Base-by-base conservation (phyloP, 192 early-diverging fungal genomes). In the Rhizophlyctis rosea region DNA sequence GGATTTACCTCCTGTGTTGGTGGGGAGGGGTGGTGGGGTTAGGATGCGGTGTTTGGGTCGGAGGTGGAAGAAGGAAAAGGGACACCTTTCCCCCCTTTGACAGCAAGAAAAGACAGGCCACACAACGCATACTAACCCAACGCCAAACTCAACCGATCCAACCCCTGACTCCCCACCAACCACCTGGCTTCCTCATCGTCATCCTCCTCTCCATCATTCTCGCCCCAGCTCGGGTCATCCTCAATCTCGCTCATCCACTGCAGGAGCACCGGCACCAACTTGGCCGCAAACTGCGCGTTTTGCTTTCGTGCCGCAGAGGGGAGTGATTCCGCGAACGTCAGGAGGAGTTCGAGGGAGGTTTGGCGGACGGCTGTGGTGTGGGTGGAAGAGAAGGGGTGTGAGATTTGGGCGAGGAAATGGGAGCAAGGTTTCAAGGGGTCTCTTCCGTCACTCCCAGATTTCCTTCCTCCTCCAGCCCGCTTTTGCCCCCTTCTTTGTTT, bases 171-270 rank as follows among this genome's bases (percentile, higher is more conserved):
- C 59, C 87, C 97, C 73, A 92, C 85, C 47, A 91, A 90, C 66
- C 91, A 83, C 68, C 92, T 85, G 61, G 89, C 88, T 35, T 94
- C 94, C 61, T 86, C 87, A 68, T 96, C 94, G 63, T 91, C 88
- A 61, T 95, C 94, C 50, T 97, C 93, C 57, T 88, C 84, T 68
- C 87, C 85, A 44, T 95, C 90, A 0, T 86, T 85, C 11, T 86
- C 89, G 75, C 96, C 88, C 98, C 98, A 99, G 3, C 77, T 78
- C 67, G 87, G 81, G 44, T 85, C 84, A 68, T 96, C 92, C 54
- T 96, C 95, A 49, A 98, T 75, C 61, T 91, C 85, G 35, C 89
- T 87, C 88, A 98, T 92, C 98, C 96, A 98, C 72, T 91, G 81
- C 80, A 98, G 72, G 49, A 91, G 80, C 31, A 94, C 83, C 1